Conservation (phyloP, 1,284 basidiomycete genomes). For the Leccinum huronense region DNA sequence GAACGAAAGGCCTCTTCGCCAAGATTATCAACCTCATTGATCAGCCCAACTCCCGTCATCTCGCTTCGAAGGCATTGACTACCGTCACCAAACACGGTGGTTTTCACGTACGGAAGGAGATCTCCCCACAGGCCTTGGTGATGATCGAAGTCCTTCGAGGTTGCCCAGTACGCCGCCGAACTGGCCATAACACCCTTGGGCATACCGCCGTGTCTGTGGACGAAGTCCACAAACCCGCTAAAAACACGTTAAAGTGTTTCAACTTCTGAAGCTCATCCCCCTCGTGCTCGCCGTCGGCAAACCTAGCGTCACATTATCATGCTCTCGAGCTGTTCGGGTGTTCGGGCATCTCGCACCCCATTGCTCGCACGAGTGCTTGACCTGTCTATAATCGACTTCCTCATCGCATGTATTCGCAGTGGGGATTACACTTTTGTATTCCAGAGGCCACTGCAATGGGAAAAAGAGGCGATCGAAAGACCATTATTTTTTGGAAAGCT, state of each 20-base stretch:
- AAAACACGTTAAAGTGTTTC: slow-evolving; percentile 40
- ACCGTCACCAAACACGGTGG: slow-evolving; percentile 62
- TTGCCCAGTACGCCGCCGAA: slow-evolving; percentile 44
- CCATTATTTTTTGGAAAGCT: too few relatives aligned
- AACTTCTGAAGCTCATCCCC: slow-evolving; percentile 45
- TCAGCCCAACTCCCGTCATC: slow-evolving; percentile 42
- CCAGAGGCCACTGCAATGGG: too few relatives aligned
- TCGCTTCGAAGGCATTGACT: slow-evolving; percentile 52
- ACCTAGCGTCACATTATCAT: slow-evolving; percentile 46
- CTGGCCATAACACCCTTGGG: slow-evolving; percentile 47
- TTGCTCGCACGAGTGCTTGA: slow-evolving; percentile 43
- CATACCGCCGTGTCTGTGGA: slow-evolving; percentile 47
- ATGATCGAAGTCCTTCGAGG: slow-evolving; percentile 47
- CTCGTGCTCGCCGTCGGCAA: slow-evolving; percentile 43
- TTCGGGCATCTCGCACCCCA: slow-evolving; percentile 44
- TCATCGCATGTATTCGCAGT: slow-evolving; percentile 55
- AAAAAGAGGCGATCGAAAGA: too few relatives aligned
- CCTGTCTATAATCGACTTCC: slow-evolving; percentile 43
- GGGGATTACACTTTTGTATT: slow-evolving; percentile 47
- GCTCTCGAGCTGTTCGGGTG: slow-evolving; percentile 38
- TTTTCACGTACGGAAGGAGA: slow-evolving; percentile 43
- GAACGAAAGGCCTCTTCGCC: slow-evolving; percentile 44
- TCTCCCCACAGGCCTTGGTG: slow-evolving; percentile 42
- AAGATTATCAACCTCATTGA: slow-evolving; percentile 53
- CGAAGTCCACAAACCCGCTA: slow-evolving; percentile 35